Evolutionary conservation across 139 green algal species (phyloP), one percentile per base, ranked within the genome.

Genomic region (Dunaliella primolecta): DNA sequence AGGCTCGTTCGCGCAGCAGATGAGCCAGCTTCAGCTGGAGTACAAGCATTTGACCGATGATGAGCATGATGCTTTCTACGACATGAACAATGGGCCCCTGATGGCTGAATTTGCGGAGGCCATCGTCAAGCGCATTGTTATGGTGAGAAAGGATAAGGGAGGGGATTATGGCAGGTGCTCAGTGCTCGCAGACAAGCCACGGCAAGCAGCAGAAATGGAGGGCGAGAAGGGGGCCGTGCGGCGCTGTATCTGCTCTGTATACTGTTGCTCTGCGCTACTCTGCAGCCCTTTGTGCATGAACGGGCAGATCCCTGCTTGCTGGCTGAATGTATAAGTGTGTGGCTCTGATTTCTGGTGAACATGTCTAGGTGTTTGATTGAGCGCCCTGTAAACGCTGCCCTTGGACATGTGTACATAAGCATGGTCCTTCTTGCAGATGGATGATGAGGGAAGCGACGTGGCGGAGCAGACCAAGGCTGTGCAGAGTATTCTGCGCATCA

Each of bases 361-460:
- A n/a, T n/a, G n/a, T n/a, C n/a, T n/a, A n/a, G n/a, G n/a, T n/a
- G n/a, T n/a, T n/a, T n/a, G n/a, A n/a, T n/a, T n/a, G n/a, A n/a
- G n/a, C n/a, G n/a, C n/a, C n/a, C n/a, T n/a, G n/a, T n/a, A n/a
- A n/a, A n/a, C n/a, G n/a, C n/a, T n/a, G n/a, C n/a, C n/a, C n/a
- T n/a, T n/a, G n/a, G n/a, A 98, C 91, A 98, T 97, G 88, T 98
- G 95, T 89, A 89, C 89, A 31, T 95, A 98, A 81, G 83, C 91
- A 1, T 78, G 90, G 30, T 95, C 95, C 1, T 81, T 91, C 30
- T 87, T 89, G 1, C 95, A 94, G 0, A 99, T 99, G 88, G 96
- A 98, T 57, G 87, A 91, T 95, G 70, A 86, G 88, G 74, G 71
- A 24, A n/a, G 29, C 3, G 57, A 75, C 15, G 46, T 64, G 7